Evolutionary conservation across 1,284 basidiomycete genomes (phyloP).

Genomic region (Cryptococcus maquisensis): DNA sequence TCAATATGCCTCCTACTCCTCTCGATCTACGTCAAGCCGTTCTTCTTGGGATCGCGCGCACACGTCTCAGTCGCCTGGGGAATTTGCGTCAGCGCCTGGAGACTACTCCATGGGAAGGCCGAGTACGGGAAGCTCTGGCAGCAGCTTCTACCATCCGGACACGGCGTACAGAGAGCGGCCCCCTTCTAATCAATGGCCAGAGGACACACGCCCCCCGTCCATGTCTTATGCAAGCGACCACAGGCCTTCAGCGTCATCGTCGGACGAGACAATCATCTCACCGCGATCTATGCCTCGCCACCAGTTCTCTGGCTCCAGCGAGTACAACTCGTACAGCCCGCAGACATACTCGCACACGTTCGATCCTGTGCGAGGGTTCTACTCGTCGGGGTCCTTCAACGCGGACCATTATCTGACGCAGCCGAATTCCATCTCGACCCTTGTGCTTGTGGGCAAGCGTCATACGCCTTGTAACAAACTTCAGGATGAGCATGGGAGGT

Average conservation of each 20-base stretch:
- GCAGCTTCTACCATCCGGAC: slow-evolving; percentile 5
- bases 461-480: slow-evolving; percentile 77
- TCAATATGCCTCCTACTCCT: too few relatives aligned
- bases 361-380: neutral
- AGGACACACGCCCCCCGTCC: slow-evolving; percentile 9
- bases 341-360: neutral
- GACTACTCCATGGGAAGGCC: slow-evolving; percentile 15
- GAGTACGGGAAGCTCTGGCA: slow-evolving; percentile 11
- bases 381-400: neutral
- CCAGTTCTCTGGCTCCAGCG: neutral
- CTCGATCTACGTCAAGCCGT: slow-evolving; percentile 3
- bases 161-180: neutral
- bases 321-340: neutral
- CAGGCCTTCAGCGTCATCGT: neutral
- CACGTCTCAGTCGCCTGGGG: slow-evolving; percentile 5
- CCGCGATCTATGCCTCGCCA: neutral
- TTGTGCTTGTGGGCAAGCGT: slow-evolving; percentile 81
- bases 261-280: neutral
- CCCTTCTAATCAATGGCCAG: neutral
- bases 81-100: slow-evolving; percentile 4
- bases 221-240: neutral
- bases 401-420: neutral
- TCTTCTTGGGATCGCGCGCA: slow-evolving; percentile 7
- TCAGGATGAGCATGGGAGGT: slow-evolving; percentile 71
- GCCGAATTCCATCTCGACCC: slow-evolving; percentile 59